phyloP scores from a whole-genome alignment of 768 basidiomycete genomes.

The Boletus subparvulus region DNA sequence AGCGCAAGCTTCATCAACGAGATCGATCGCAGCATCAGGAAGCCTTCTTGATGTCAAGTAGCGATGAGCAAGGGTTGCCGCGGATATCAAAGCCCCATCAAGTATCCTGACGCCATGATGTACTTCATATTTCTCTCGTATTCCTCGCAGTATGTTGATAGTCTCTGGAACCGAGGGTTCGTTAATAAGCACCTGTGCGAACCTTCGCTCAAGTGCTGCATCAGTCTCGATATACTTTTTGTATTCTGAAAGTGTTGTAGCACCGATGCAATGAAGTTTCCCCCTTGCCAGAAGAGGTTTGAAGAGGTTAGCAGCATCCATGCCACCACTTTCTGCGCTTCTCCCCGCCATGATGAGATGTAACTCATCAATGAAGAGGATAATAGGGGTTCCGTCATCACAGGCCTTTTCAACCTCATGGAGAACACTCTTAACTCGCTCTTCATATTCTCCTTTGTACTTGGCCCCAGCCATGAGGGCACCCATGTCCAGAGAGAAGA shows the following conservation, averaged over 20 bases:
- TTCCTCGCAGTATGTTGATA: slow-evolving; percentile 91
- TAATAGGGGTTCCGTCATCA: slow-evolving; percentile 73
- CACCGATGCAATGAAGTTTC: slow-evolving; percentile 77
- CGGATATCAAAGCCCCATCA: slow-evolving; percentile 84
- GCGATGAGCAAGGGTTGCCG: slow-evolving; percentile 89
- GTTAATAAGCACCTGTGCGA: slow-evolving; percentile 91
- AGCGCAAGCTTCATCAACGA: slow-evolving; percentile 90
- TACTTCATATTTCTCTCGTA: slow-evolving; percentile 91
- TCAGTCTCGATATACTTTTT: slow-evolving; percentile 93
- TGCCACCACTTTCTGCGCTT: slow-evolving; percentile 79
- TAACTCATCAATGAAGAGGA: slow-evolving; percentile 93
- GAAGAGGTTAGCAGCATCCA: slow-evolving; percentile 92
- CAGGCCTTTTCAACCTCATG: slow-evolving; percentile 90
- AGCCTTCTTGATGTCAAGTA: slow-evolving; percentile 82
- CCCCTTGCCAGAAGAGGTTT: slow-evolving; percentile 90
- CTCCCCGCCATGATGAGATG: slow-evolving; percentile 93
- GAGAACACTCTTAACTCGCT: slow-evolving; percentile 89
- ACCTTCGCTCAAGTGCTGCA: slow-evolving; percentile 85
- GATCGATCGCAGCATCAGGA: slow-evolving; percentile 86
- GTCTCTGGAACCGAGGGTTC: slow-evolving; percentile 89
- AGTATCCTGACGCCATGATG: slow-evolving; percentile 88
- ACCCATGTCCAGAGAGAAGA: slow-evolving; percentile 92
- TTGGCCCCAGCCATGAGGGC: slow-evolving; percentile 91
- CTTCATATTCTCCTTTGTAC: slow-evolving; percentile 96
- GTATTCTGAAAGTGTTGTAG: slow-evolving; percentile 91